Conservation (phyloP, 371 early-diverging fungal genomes). For the Mortierella sp. region DNA sequence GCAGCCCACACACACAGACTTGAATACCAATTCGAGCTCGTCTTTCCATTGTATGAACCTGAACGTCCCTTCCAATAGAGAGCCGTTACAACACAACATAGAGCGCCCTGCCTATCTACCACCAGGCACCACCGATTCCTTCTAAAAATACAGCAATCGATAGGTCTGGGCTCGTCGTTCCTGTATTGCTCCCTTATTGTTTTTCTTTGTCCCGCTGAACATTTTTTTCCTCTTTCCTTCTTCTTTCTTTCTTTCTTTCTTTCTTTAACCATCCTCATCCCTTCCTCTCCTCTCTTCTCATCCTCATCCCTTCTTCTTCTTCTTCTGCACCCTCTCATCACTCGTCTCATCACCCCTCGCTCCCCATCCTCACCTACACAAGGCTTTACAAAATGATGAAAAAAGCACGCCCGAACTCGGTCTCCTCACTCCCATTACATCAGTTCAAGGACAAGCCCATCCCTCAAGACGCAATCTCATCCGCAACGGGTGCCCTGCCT, state of each 20-base stretch:
- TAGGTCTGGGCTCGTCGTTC: constrained; percentile 6
- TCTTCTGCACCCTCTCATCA: background rate
- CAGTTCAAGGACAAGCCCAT: constrained; percentile 55
- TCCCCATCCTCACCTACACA: background rate
- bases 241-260: background rate
- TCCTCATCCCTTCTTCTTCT: background rate
- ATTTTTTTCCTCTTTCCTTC: background rate
- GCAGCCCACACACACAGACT: too few species aligned
- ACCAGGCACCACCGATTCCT: background rate
- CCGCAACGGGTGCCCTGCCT: background rate
- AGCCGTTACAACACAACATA: too few species aligned
- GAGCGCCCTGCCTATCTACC: too few species aligned
- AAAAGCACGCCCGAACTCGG: constrained; percentile 44
- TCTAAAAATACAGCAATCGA: constrained; percentile 4
- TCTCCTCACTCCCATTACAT: constrained; percentile 43
- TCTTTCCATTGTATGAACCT: too few species aligned
- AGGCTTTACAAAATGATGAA: constrained; percentile 19
- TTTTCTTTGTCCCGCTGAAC: background rate
- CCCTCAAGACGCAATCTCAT: background rate
- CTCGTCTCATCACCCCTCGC: background rate
- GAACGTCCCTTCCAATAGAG: too few species aligned
- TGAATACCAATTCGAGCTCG: too few species aligned
- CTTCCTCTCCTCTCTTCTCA: background rate
- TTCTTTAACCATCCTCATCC: background rate
- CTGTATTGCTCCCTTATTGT: background rate